Evolutionary conservation across 176 grass and related monocot species (phyloP), one percentile per base, ranked within the genome.

Genomic region (Oryza australiensis): DNA sequence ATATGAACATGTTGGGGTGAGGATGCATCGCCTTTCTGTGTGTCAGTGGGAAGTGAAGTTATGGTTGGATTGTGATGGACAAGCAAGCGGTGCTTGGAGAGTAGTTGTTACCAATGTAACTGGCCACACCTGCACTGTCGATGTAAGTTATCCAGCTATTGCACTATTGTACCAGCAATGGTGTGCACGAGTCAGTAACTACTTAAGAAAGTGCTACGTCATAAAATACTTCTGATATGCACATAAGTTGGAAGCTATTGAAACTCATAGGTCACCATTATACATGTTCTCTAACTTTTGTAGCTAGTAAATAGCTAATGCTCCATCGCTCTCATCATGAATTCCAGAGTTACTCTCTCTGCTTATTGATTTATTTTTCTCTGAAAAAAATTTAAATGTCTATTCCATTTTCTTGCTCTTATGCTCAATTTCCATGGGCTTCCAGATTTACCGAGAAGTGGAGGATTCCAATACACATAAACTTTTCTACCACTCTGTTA

Each of bases 41-140:
- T 95, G 91, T 75, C 91, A 99, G 64, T 99, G 96, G 96, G 96
- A 99, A 95, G 89, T 99, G 69, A 95, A 94, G 80, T 83, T 99
- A 66, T 88, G 88, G 91, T 89, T 99, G 60, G 85, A 89, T 80
- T 91, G 85, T 85, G 77, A 83, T 77, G 96, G 93, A 74, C 78
- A 88, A 29, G 82, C 96, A 83, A 89, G 77, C 77, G 95, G 92
- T 90, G 85, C 96, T 86, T 99, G 96, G 96, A 94, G 96, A 86
- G 79, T 99, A 49, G 91, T 91, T 9, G 93, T 99, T 79, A 95
- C 93, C 22, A 99, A 95, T 86, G 89, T 95, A 65, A 99, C 96
- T 78, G 96, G 93, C 57, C 96, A 99, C 83, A 94, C 96, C 62
- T 99, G 96, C 87, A 99, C 91, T 57, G 82, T 99, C 59, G 93